Conservation (phyloP, 106 monocot genomes). For the Chionographis japonica region DNA sequence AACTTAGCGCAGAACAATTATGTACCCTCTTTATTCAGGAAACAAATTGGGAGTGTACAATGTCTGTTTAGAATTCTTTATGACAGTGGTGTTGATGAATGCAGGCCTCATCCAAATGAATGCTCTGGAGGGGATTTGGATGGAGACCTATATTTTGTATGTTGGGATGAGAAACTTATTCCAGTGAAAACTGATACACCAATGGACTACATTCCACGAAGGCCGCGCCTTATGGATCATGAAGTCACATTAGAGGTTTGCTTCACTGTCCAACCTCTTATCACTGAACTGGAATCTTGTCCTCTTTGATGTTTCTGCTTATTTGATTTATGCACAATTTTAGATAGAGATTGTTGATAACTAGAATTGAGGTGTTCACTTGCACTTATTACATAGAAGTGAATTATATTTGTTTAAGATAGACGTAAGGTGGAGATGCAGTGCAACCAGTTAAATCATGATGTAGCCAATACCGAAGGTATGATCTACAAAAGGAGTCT, state of each 20-base stretch:
- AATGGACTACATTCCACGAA: conserved; percentile 81
- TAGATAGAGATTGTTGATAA: too few species aligned
- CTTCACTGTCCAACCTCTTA: neutral
- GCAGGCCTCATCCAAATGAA: conserved; percentile 98
- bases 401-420: too few species aligned
- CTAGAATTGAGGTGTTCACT: too few species aligned
- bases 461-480: too few species aligned
- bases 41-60: neutral
- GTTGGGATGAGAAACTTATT: conserved; percentile 84
- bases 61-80: neutral
- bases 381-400: too few species aligned
- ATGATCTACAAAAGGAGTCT: too few species aligned
- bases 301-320: neutral
- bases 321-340: neutral
- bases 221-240: conserved; percentile 79
- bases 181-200: conserved; percentile 56
- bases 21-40: too few species aligned
- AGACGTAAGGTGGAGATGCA: too few species aligned
- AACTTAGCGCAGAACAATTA: too few species aligned
- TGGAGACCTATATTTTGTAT: conserved; percentile 82
- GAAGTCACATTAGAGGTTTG: conserved; percentile 72
- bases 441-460: too few species aligned
- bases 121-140: conserved; percentile 99
- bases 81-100: neutral
- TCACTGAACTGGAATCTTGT: neutral